These are phyloP conservation scores for Lyophyllum shimeji DNA, from an alignment of 768 basidiomycete genomes.

Conservation along the genomic window DNA sequence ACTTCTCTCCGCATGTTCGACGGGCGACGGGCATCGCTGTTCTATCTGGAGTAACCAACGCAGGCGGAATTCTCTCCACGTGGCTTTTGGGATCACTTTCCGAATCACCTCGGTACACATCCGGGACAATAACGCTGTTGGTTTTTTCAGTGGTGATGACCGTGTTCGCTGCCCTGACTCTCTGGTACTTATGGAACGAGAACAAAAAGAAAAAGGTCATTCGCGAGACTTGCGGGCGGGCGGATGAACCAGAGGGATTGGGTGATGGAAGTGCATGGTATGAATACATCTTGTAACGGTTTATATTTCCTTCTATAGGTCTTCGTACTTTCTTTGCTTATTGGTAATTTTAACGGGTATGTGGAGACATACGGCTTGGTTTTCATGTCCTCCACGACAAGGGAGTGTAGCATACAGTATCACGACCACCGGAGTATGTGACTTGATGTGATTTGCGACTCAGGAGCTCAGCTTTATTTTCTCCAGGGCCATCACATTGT, in stretches of 20 bases:
- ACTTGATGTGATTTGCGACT: too few species aligned
- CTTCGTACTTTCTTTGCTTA: neutral
- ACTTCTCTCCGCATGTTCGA: conserved; percentile 35
- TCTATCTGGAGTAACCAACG: conserved; percentile 32
- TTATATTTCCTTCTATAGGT: neutral
- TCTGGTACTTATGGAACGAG: conserved; percentile 25
- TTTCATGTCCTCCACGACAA: too few species aligned
- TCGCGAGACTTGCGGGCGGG: conserved; percentile 19
- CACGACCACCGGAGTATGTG: too few species aligned
- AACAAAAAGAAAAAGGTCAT: conserved; percentile 30
- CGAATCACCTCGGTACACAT: conserved; percentile 33
- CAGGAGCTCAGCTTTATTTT: too few species aligned
- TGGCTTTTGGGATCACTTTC: conserved; percentile 41
- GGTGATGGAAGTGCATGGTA: conserved; percentile 39
- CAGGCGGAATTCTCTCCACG: conserved; percentile 40
- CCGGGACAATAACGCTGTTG: conserved; percentile 29
- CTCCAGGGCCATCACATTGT: too few species aligned
- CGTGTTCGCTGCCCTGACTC: conserved; percentile 22
- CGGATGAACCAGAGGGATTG: conserved; percentile 27
- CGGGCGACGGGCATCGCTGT: conserved; percentile 41
- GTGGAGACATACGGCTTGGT: neutral
- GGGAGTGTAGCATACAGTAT: too few species aligned
- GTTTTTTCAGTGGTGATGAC: conserved; percentile 24
- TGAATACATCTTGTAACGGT: conserved; percentile 29
- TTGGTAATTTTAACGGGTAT: neutral